A percentile compares a stretch with the other conserved stretches of the same genome.
Conservation (phyloP, 2,329 filamentous ascomycete genomes). For the Fusarium bulbicola region DNA sequence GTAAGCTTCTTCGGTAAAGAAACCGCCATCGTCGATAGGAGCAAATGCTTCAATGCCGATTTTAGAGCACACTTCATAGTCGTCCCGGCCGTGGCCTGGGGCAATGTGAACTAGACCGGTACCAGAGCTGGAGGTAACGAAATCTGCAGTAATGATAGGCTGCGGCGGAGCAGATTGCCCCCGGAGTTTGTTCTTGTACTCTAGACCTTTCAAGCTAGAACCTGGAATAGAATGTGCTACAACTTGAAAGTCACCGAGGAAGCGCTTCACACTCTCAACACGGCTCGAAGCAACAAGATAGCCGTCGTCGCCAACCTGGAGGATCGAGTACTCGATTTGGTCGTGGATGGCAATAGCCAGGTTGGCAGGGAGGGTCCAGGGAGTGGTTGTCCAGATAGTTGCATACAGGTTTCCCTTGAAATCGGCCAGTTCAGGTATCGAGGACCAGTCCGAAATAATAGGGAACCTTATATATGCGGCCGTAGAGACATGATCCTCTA, state of each 20-base stretch:
- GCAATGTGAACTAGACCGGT: constrained; percentile 95
- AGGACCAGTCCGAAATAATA: constrained; percentile 57
- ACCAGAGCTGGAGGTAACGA: constrained; percentile 90
- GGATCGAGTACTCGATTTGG: constrained; percentile 76
- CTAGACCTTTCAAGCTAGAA: constrained; percentile 68
- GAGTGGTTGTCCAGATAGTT: constrained; percentile 99
- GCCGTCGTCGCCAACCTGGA: constrained; percentile 65
- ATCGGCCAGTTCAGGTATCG: constrained; percentile 47
- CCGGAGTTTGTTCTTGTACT: constrained; percentile 77
- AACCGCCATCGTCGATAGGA: constrained; percentile 83
- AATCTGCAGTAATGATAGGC: constrained; percentile 82
- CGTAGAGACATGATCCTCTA: constrained; percentile 75
- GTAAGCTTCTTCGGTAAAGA: constrained; percentile 82
- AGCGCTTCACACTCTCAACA: constrained; percentile 65
- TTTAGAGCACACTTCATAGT: constrained; percentile 82
- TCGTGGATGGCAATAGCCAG: constrained; percentile 84
- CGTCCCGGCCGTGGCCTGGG: constrained; percentile 95
- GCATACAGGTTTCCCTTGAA: constrained; percentile 69
- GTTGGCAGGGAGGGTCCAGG: constrained; percentile 96
- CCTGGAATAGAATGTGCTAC: constrained; percentile 69
- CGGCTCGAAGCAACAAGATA: constrained; percentile 78
- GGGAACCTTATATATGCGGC: constrained; percentile 85
- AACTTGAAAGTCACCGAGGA: constrained; percentile 61
- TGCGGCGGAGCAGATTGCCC: constrained; percentile 65
- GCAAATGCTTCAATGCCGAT: constrained; percentile 79